A percentile compares a stretch with the other conserved stretches of the same genome.
phyloP scores from a whole-genome alignment of 208 protist species.

The Porcisia deanei region DNA sequence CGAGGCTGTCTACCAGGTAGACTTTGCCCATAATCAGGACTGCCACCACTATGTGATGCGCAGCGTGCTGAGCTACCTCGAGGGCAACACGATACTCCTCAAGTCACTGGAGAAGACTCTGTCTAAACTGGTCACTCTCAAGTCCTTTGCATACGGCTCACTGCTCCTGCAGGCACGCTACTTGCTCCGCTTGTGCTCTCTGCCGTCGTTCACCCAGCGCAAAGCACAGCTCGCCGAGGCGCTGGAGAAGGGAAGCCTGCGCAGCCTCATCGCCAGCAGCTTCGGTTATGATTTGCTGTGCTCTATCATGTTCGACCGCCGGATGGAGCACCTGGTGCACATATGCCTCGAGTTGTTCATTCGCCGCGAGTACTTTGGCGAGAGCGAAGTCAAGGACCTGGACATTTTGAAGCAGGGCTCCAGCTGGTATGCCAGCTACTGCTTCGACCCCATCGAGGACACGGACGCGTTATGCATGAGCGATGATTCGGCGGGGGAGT shows the following conservation, averaged over 20 bases:
- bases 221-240: constrained; percentile 62
- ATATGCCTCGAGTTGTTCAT: constrained; percentile 78
- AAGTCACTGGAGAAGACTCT: constrained; percentile 59
- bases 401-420: constrained; percentile 58
- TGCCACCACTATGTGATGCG: constrained; percentile 73
- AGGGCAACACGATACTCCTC: constrained; percentile 58
- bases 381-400: constrained; percentile 53
- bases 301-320: constrained; percentile 79
- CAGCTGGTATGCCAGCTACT: constrained; percentile 70
- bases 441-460: constrained; percentile 54
- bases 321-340: constrained; percentile 69
- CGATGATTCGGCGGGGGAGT: constrained; percentile 8
- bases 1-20: constrained; percentile 51
- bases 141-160: constrained; percentile 57
- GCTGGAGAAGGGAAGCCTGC: constrained; percentile 55
- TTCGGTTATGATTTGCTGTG: constrained; percentile 76
- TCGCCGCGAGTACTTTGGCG: constrained; percentile 79
- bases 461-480: constrained; percentile 28
- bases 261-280: constrained; percentile 53
- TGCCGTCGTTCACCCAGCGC: constrained; percentile 77
- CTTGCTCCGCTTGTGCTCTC: constrained; percentile 64
- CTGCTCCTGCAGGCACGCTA: constrained; percentile 74
- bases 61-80: constrained; percentile 56
- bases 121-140: constrained; percentile 47
- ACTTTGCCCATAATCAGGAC: constrained; percentile 80